A percentile compares a stretch with the other conserved stretches of the same genome.
phyloP scores from a whole-genome alignment of 1,139 yeast species.

The Geotrichum cucujoidarum region DNA sequence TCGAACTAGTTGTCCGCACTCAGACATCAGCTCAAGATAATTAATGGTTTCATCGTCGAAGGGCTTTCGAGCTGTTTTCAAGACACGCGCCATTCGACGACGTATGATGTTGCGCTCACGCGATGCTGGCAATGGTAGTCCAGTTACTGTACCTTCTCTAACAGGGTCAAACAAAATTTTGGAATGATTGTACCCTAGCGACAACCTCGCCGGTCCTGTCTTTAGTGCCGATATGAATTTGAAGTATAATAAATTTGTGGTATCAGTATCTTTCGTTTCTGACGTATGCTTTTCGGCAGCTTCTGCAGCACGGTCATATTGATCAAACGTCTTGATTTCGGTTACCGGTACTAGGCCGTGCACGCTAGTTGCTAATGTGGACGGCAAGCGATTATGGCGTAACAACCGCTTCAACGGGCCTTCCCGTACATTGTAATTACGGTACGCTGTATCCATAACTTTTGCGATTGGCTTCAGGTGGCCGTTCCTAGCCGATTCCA shows the following conservation, averaged over 20 bases:
- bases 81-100: conserved; percentile 19
- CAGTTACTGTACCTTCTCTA: conserved; percentile 25
- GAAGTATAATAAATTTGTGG: conserved; percentile 18
- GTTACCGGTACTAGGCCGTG: conserved; percentile 23
- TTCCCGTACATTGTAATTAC: conserved; percentile 20
- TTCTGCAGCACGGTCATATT: conserved; percentile 11
- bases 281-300: neutral
- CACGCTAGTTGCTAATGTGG: conserved; percentile 17
- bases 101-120: conserved; percentile 23
- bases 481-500: conserved; percentile 20
- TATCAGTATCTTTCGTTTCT: neutral
- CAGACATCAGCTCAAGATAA: conserved; percentile 19
- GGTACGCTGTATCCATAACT: conserved; percentile 22
- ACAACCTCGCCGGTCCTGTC: conserved; percentile 10
- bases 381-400: conserved; percentile 18
- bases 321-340: conserved; percentile 11
- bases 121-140: conserved; percentile 23
- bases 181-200: conserved; percentile 22
- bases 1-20: neutral
- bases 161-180: conserved; percentile 23
- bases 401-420: conserved; percentile 23
- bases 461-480: conserved; percentile 17
- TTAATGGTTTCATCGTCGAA: conserved; percentile 22
- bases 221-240: conserved; percentile 22
- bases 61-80: conserved; percentile 23